phyloP scores from a whole-genome alignment of 129 eudicot genomes.

The Helianthus annuus region HanXRQr2.0-SUNRISE NC_035436.2:201387147-201387646 shows the following conservation, averaged over 20 bases:
- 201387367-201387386: constrained; percentile 37
- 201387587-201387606: neutral
- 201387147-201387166: neutral
- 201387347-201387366: constrained; percentile 38
- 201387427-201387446: constrained; percentile 42
- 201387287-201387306: constrained; percentile 52
- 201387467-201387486: constrained; percentile 70
- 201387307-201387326: constrained; percentile 54
- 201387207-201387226: constrained; percentile 29
- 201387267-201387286: constrained; percentile 45
- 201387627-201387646: neutral
- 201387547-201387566: constrained; percentile 64
- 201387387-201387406: constrained; percentile 54
- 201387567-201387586: constrained; percentile 60
- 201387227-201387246: neutral
- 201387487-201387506: constrained; percentile 81
- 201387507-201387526: constrained; percentile 61
- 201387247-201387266: constrained; percentile 3
- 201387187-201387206: constrained; percentile 12
- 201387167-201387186: constrained; percentile 6
- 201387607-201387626: neutral
- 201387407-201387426: constrained; percentile 47
- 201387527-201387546: constrained; percentile 77
- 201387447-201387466: constrained; percentile 42
- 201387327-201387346: constrained; percentile 62